Percentiles rank a stretch among this genome's conserved stretches.
Evolutionary conservation across 495 filamentous ascomycete species (phyloP).

Genomic region (Aspergillus bertholletiae): DNA sequence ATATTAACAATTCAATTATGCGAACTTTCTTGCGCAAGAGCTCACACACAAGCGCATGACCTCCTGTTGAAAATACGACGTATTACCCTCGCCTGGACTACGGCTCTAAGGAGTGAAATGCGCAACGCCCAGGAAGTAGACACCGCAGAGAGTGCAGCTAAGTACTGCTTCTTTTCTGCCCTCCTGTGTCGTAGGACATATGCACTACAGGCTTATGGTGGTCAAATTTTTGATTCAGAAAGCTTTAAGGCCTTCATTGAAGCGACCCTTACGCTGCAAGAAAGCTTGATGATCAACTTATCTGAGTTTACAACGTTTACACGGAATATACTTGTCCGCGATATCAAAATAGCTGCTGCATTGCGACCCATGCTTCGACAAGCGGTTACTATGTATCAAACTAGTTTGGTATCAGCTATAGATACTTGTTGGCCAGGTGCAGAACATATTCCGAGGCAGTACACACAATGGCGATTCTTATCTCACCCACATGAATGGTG

Average conservation of each 20-base stretch:
- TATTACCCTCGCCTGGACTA: conserved; percentile 41
- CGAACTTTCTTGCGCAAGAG: conserved; percentile 18
- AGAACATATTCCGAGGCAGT: neutral
- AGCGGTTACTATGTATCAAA: conserved; percentile 16
- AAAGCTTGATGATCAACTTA: conserved; percentile 22
- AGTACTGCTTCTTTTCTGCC: conserved; percentile 28
- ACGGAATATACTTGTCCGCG: conserved; percentile 39
- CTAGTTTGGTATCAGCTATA: conserved; percentile 20
- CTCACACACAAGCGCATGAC: neutral
- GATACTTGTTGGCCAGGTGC: conserved; percentile 13
- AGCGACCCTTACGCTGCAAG: conserved; percentile 35
- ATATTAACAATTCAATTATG: conserved; percentile 33
- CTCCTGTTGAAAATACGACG: conserved; percentile 20
- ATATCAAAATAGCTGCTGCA: conserved; percentile 40
- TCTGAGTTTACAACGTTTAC: conserved; percentile 7
- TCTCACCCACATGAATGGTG: conserved; percentile 19
- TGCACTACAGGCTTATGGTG: conserved; percentile 13
- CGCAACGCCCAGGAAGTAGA: conserved; percentile 35
- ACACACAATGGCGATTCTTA: conserved; percentile 26
- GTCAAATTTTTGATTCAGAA: conserved; percentile 13
- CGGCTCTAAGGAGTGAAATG: conserved; percentile 39
- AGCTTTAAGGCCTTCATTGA: conserved; percentile 32
- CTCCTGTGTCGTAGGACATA: conserved; percentile 38
- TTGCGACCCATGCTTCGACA: conserved; percentile 28
- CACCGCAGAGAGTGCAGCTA: conserved; percentile 21